Percentiles rank a stretch among this genome's conserved stretches.
These are phyloP conservation scores for Amphicarpaea edgeworthii DNA, from an alignment of 306 rosid genomes.

Conservation along the genomic window DNA sequence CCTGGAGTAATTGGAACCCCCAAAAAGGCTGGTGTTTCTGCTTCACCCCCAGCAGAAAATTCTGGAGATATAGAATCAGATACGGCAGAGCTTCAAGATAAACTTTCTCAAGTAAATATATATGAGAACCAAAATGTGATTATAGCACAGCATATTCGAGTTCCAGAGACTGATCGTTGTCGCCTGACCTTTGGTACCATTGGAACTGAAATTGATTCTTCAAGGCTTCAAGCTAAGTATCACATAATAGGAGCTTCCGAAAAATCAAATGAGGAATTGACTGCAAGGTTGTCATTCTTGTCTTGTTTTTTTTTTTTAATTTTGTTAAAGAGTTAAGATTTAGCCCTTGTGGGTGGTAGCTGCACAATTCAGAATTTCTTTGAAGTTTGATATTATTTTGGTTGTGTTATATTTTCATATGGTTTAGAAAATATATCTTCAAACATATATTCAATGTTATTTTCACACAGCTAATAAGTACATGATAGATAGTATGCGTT, in stretches of 20 bases:
- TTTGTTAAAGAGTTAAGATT: not conserved
- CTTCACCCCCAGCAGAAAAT: constrained; percentile 63
- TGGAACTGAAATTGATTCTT: constrained; percentile 68
- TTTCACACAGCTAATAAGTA: not conserved
- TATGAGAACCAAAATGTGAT: constrained; percentile 81
- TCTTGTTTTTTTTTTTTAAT: not conserved
- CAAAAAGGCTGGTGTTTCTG: constrained; percentile 62
- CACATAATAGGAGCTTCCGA: constrained; percentile 59
- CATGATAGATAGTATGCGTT: constrained; percentile 8
- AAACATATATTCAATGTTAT: not conserved
- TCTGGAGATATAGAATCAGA: constrained; percentile 63
- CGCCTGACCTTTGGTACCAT: constrained; percentile 93
- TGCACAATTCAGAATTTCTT: constrained; percentile 8
- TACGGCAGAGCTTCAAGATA: constrained; percentile 64
- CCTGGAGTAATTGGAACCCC: constrained; percentile 94
- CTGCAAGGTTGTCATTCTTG: constrained; percentile 66
- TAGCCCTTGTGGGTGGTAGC: not conserved
- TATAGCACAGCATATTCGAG: constrained; percentile 92
- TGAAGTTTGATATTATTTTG: constrained; percentile 11
- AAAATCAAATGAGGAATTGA: constrained; percentile 60
- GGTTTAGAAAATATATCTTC: constrained; percentile 1
- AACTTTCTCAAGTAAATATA: constrained; percentile 60
- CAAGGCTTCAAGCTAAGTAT: constrained; percentile 54
- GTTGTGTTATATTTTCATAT: not conserved
- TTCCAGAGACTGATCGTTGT: constrained; percentile 82